Base-by-base conservation (phyloP, 1,284 basidiomycete species). In the Trichosporon sp. region DNA sequence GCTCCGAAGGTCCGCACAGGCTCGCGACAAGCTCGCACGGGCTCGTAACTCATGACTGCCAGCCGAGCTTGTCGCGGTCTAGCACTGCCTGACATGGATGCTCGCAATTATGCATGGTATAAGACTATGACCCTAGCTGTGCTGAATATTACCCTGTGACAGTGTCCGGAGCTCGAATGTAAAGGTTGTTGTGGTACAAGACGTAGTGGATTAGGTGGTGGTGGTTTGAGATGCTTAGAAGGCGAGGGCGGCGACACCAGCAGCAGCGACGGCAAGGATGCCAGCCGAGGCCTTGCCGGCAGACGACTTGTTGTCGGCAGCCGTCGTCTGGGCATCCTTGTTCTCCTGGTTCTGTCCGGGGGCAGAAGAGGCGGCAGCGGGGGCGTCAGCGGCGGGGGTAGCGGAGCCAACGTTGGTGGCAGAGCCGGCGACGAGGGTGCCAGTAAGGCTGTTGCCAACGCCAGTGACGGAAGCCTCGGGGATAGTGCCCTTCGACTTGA, bases 241-340 rank as follows among this genome's bases (percentile, higher is more conserved):
- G n/a, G 40, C 56, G 25, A 46, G 34, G 63, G 72, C 61, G 33
- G 64, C 57, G 27, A 68, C 59, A 58, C 71, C 76, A 61, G 74
- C 71, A 31, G 65, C 63, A 29, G 49, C 49, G 23, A 60, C 72
- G 19, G 69, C 63, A 59, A 56, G 56, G 8, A 59, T 33, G 62
- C 63, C 36, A 36, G 44, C 57, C 56, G 57, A 74, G 56, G 46
- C 74, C 73, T 72, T 73, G 56, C 64, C 68, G 36, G 56, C 32
- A 7, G 70, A 59, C 52, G 72, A 73, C n/a, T 58, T 66, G 56
- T 62, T 63, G 61, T 70, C 58, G 60, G 74, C 74, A 71, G 27
- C 27, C 34, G 32, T 19, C 13, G 25, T 16, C 25, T 36, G 32
- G 34, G 32, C 36, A 37, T 21, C 56, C 25, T 54, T 54, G 49